A percentile compares a stretch with the other conserved stretches of the same genome.
Conservation (phyloP, 192 early-diverging fungal species). For the Gryganskiella cystojenkinii region DNA sequence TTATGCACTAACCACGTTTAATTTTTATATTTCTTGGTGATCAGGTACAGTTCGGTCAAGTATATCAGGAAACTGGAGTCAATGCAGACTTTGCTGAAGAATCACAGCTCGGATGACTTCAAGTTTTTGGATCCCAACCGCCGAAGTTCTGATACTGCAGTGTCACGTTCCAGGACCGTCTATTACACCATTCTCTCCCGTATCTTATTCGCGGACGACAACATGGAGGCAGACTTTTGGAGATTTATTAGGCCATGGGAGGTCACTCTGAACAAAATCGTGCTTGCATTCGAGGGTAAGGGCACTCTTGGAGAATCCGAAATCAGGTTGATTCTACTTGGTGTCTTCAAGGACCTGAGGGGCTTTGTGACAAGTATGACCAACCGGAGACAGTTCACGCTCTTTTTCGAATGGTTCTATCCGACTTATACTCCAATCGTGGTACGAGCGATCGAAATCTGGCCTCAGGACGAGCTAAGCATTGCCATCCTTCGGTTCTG, state of each 20-base stretch:
- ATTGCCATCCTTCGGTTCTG: conserved; percentile 82
- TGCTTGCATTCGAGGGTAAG: conserved; percentile 32
- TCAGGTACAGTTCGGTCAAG: conserved; percentile 78
- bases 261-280: conserved; percentile 60
- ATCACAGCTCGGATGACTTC: conserved; percentile 76
- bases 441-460: conserved; percentile 73
- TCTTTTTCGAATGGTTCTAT: conserved; percentile 91
- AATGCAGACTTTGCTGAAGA: conserved; percentile 71
- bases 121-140: conserved; percentile 68
- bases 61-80: conserved; percentile 82
- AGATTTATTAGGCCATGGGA: conserved; percentile 81
- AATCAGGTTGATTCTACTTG: conserved; percentile 57
- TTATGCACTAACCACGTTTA: neutral
- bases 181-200: conserved; percentile 86
- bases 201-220: conserved; percentile 80
- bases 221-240: conserved; percentile 66
- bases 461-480: conserved; percentile 67
- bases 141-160: conserved; percentile 11
- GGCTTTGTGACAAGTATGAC: conserved; percentile 79
- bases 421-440: conserved; percentile 72
- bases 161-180: conserved; percentile 61
- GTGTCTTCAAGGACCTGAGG: conserved; percentile 80
- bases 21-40: neutral
- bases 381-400: conserved; percentile 63
- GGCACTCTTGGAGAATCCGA: conserved; percentile 25